Evolutionary conservation across 805 yeast species (phyloP).

Genomic region (Wickerhamiella parazyma): DNA sequence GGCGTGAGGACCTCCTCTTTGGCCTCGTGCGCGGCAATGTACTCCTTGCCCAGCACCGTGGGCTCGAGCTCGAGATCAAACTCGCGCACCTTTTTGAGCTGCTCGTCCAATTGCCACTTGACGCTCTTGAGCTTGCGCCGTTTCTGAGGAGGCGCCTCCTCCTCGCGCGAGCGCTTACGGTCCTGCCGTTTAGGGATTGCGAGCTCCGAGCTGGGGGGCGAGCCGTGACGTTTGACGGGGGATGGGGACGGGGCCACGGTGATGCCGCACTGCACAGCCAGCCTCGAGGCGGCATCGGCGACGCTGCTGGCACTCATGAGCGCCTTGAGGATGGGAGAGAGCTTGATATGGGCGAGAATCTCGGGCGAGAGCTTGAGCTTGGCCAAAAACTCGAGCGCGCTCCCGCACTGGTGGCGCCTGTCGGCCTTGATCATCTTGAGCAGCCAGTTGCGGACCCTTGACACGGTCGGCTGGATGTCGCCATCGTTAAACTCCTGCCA

Average conservation of each 20-base stretch:
- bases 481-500: conserved; percentile 1
- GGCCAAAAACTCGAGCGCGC: conserved; percentile 11
- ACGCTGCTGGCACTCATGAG: neutral
- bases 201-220: conserved; percentile 1
- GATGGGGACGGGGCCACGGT: neutral
- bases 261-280: conserved; percentile 2
- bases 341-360: conserved; percentile 8
- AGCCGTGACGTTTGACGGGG: neutral
- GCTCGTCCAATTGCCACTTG: conserved; percentile 23
- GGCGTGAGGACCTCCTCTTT: neutral
- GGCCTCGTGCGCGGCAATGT: conserved; percentile 13
- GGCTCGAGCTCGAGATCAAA: conserved; percentile 21
- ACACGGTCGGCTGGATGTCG: conserved; percentile 8
- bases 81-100: conserved; percentile 22
- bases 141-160: conserved; percentile 1
- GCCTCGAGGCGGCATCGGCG: conserved; percentile 8
- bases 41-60: conserved; percentile 8
- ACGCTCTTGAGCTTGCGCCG: conserved; percentile 21
- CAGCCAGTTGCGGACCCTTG: conserved; percentile 18
- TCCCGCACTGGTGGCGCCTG: neutral
- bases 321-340: conserved; percentile 7
- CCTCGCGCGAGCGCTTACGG: neutral
- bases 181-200: conserved; percentile 4
- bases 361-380: conserved; percentile 10
- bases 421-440: conserved; percentile 11